Percentiles rank a stretch among this genome's conserved stretches.
These are phyloP conservation scores for Vicia faba DNA, from an alignment of 306 rosid species.

Conservation along the genomic window DNA sequence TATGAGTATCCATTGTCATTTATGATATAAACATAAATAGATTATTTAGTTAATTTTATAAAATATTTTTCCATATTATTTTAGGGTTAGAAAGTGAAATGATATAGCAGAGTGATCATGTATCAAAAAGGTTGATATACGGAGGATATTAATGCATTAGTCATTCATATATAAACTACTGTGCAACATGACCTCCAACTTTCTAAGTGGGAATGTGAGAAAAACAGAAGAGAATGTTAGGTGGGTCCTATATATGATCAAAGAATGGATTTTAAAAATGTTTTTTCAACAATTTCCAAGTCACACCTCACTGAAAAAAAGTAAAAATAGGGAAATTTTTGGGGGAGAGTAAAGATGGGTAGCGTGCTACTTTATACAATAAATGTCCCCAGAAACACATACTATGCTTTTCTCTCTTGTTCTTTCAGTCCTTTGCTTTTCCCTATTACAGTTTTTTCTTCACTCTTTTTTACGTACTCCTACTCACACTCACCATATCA, in stretches of 20 bases:
- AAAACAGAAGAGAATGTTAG: conserved; percentile 40
- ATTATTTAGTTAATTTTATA: no score
- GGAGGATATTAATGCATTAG: conserved; percentile 22
- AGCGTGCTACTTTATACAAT: conserved; percentile 86
- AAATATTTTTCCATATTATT: no score
- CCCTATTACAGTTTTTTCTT: not conserved
- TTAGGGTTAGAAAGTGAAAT: no score
- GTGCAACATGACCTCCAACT: conserved; percentile 38
- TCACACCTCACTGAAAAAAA: conserved; percentile 51
- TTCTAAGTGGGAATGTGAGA: conserved; percentile 50
- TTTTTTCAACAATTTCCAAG: conserved; percentile 41
- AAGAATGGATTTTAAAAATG: no score
- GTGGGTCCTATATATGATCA: conserved; percentile 28
- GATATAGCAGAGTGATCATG: conserved; percentile 19
- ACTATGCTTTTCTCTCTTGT: conserved; percentile 12
- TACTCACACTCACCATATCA: conserved; percentile 40
- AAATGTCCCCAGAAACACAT: conserved; percentile 59
- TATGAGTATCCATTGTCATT: no score
- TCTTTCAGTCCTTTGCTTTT: conserved; percentile 41
- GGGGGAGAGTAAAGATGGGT: conserved; percentile 56
- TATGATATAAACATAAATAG: no score
- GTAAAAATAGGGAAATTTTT: conserved; percentile 41
- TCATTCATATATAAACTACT: conserved; percentile 14
- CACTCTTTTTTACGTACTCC: conserved; percentile 41
- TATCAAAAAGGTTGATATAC: conserved; percentile 40